Conservation (phyloP, 306 rosid species). For the Ammopiptanthus mongolicus region DNA sequence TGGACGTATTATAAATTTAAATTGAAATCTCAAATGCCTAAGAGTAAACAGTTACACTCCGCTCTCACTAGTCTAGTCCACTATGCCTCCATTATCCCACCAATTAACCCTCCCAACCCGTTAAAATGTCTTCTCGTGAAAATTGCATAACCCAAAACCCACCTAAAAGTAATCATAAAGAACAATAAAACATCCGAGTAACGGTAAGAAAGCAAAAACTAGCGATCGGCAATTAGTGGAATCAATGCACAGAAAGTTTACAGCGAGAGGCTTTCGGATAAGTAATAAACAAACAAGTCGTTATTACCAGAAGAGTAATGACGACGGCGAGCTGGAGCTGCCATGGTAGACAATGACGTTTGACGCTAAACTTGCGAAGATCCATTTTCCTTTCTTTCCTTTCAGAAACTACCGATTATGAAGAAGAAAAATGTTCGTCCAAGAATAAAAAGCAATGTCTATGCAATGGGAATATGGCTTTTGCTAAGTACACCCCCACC, state of each 20-base stretch:
- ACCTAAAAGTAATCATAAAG: too few species aligned
- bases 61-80: not conserved
- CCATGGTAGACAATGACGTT: not conserved
- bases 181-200: not conserved
- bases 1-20: not conserved
- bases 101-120: not conserved
- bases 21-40: not conserved
- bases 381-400: conserved; percentile 8
- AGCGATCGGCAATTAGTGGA: not conserved
- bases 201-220: not conserved
- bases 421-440: not conserved
- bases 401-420: not conserved
- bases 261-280: not conserved
- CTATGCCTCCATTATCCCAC: not conserved
- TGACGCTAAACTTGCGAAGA: too few species aligned
- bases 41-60: not conserved
- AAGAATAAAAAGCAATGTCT: too few species aligned
- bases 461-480: too few species aligned
- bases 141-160: not conserved
- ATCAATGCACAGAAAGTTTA: too few species aligned
- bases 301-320: conserved; percentile 27
- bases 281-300: not conserved
- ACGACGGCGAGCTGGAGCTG: conserved; percentile 7
- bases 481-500: too few species aligned
- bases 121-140: not conserved